A percentile compares a stretch with the other conserved stretches of the same genome.
phyloP scores from a whole-genome alignment of 495 filamentous ascomycete genomes.

The Penicillium goetzii region DNA sequence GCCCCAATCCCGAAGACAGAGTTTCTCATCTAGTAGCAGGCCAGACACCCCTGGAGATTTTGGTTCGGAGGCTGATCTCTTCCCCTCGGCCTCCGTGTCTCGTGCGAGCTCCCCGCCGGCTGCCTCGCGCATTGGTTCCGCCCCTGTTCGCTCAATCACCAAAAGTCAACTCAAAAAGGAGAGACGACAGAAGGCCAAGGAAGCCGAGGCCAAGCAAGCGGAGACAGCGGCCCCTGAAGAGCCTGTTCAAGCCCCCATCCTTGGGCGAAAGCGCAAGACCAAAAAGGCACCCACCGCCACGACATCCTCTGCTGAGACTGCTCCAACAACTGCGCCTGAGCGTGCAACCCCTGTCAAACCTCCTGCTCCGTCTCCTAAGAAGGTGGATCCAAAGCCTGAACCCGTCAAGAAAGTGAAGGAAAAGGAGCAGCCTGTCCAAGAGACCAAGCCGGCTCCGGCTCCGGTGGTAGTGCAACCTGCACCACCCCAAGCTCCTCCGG shows the following conservation, averaged over 20 bases:
- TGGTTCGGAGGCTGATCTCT: slow-evolving; percentile 75
- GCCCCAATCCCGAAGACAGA: slow-evolving; percentile 59
- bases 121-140: slow-evolving; percentile 69
- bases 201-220: slow-evolving; percentile 63
- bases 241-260: slow-evolving; percentile 75
- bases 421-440: slow-evolving; percentile 43
- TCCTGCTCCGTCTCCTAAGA: slow-evolving; percentile 29
- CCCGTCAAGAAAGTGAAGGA: slow-evolving; percentile 39
- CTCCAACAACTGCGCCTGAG: slow-evolving; percentile 37
- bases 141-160: slow-evolving; percentile 76
- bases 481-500: slow-evolving; percentile 31
- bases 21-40: slow-evolving; percentile 61
- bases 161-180: slow-evolving; percentile 94
- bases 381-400: slow-evolving; percentile 34
- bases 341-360: slow-evolving; percentile 42
- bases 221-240: slow-evolving; percentile 61
- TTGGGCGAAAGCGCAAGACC: slow-evolving; percentile 88
- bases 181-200: slow-evolving; percentile 63
- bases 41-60: slow-evolving; percentile 82
- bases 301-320: slow-evolving; percentile 44
- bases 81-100: slow-evolving; percentile 80
- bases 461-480: slow-evolving; percentile 39
- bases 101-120: slow-evolving; percentile 79
- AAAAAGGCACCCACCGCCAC: slow-evolving; percentile 64
- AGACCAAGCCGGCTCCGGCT: slow-evolving; percentile 26